Evolutionary conservation across 2,329 filamentous ascomycete species (phyloP).

Genomic region (Tolypocladium album): DNA sequence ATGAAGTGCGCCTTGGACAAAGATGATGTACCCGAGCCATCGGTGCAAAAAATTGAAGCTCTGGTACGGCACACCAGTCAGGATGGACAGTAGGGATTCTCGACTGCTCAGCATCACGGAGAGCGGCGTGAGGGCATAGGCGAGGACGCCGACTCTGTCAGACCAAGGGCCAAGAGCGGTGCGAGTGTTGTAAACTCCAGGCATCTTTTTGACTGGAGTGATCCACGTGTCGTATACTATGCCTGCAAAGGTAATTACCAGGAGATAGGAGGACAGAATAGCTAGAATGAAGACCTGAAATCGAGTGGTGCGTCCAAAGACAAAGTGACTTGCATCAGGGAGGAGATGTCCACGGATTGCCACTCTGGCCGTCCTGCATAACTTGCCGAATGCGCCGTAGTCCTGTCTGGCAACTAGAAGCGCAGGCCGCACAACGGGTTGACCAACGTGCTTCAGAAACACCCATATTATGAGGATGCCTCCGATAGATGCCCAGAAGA

Average conservation of each 20-base stretch:
- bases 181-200: slow-evolving; percentile 50
- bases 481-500: slow-evolving; percentile 36
- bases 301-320: slow-evolving; percentile 60
- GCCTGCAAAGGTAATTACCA: slow-evolving; percentile 58
- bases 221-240: slow-evolving; percentile 60
- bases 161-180: slow-evolving; percentile 56
- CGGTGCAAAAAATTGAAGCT: slow-evolving; percentile 70
- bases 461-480: slow-evolving; percentile 34
- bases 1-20: slow-evolving; percentile 56
- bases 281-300: slow-evolving; percentile 54
- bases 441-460: slow-evolving; percentile 12
- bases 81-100: slow-evolving; percentile 57
- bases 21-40: slow-evolving; percentile 65
- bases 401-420: slow-evolving; percentile 1
- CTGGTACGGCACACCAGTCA: slow-evolving; percentile 67
- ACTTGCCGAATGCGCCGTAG: slow-evolving; percentile 10
- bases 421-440: slow-evolving; percentile 11
- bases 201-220: slow-evolving; percentile 51
- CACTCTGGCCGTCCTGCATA: slow-evolving; percentile 27
- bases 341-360: slow-evolving; percentile 43
- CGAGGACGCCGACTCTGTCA: slow-evolving; percentile 58
- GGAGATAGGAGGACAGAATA: slow-evolving; percentile 48
- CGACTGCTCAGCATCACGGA: slow-evolving; percentile 56
- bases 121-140: slow-evolving; percentile 64
- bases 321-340: slow-evolving; percentile 40